These are phyloP conservation scores for Penicillium arizonense DNA, from an alignment of 495 filamentous ascomycete genomes.

Conservation along the genomic window DNA sequence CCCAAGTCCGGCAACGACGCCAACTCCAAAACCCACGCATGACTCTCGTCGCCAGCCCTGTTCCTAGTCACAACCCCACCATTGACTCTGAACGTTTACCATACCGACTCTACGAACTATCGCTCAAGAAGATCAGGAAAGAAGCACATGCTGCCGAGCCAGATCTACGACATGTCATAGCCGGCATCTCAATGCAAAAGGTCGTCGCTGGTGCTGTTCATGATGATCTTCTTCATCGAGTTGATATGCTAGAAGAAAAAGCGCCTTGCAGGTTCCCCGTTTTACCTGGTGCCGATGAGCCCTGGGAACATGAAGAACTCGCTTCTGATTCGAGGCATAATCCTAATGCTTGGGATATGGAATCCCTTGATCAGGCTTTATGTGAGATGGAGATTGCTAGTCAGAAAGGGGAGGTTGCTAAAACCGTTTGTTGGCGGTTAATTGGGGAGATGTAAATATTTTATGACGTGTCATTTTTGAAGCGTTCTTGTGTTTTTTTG, in stretches of 20 bases:
- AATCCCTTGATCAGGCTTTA: conserved; percentile 17
- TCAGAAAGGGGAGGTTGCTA: conserved; percentile 18
- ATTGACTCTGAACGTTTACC: conserved; percentile 23
- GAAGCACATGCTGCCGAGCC: conserved; percentile 22
- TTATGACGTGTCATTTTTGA: neutral
- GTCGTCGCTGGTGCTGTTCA: conserved; percentile 11
- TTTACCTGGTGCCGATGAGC: conserved; percentile 15
- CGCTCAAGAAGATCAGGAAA: conserved; percentile 26
- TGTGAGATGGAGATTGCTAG: conserved; percentile 18
- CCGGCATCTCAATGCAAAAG: conserved; percentile 23
- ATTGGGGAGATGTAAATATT: conserved; percentile 20
- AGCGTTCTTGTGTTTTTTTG: no score
- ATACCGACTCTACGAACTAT: conserved; percentile 24
- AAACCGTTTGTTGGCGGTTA: conserved; percentile 21
- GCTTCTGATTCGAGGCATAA: neutral
- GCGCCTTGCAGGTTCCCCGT: conserved; percentile 5
- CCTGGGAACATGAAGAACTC: conserved; percentile 13
- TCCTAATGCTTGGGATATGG: conserved; percentile 13
- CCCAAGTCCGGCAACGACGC: conserved; percentile 8
- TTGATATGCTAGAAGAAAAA: conserved; percentile 12
- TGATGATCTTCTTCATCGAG: conserved; percentile 19
- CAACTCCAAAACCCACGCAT: conserved; percentile 10
- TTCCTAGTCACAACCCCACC: conserved; percentile 13
- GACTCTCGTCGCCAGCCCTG: conserved; percentile 5
- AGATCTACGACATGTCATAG: conserved; percentile 22